Evolutionary conservation across 2,329 filamentous ascomycete genomes (phyloP).

Genomic region (Penicillium sp.): DNA sequence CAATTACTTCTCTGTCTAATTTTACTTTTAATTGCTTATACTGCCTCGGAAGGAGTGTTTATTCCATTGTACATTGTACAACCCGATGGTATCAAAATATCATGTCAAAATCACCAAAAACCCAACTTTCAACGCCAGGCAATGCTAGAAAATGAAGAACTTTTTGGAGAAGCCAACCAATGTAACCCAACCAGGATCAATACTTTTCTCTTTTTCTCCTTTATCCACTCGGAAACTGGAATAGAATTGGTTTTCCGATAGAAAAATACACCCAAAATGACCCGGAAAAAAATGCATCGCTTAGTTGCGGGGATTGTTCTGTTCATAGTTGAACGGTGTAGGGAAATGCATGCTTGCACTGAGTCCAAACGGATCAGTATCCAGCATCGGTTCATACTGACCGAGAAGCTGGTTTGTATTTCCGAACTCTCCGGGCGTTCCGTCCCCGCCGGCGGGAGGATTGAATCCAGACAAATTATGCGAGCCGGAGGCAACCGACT

Average conservation of each 20-base stretch:
- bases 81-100: conserved; percentile 31
- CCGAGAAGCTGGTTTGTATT: conserved; percentile 58
- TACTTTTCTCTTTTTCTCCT: conserved; percentile 4
- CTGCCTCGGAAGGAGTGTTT: neutral
- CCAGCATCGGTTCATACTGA: conserved; percentile 80
- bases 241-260: neutral
- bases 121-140: conserved; percentile 30
- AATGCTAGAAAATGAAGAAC: conserved; percentile 32
- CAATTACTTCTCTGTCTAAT: neutral
- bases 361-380: conserved; percentile 90
- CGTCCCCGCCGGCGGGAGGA: conserved; percentile 36
- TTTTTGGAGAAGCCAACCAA: conserved; percentile 25
- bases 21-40: neutral
- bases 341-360: conserved; percentile 96
- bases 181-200: conserved; percentile 6
- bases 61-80: neutral
- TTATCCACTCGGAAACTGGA: neutral
- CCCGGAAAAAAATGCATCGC: neutral
- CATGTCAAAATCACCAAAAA: neutral
- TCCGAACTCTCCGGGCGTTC: conserved; percentile 41
- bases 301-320: conserved; percentile 35
- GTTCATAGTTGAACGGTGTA: conserved; percentile 64
- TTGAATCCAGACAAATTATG: conserved; percentile 46
- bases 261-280: neutral
- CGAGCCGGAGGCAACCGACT: conserved; percentile 44